Conservation (phyloP, 495 filamentous ascomycete species). For the Mycothermus thermophilus region DNA sequence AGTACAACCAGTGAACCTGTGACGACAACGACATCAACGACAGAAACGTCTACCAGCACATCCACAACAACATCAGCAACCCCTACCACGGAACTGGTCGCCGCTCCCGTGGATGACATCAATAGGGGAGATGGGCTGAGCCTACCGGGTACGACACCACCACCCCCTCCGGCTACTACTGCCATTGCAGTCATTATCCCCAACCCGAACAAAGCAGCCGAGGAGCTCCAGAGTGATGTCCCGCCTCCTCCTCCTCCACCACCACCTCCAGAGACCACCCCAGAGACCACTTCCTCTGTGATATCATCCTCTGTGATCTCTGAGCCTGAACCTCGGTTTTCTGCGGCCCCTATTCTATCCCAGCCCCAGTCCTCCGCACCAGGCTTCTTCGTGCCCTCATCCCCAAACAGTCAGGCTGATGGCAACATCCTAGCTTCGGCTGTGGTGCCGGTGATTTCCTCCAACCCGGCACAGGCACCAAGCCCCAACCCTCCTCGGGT, state of each 20-base stretch:
- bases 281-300: no score
- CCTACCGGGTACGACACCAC: no score
- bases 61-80: not conserved
- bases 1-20: slow-evolving; percentile 4
- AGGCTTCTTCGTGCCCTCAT: no score
- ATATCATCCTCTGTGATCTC: no score
- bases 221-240: slow-evolving; percentile 16
- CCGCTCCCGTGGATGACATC: slow-evolving; percentile 2
- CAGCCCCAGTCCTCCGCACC: no score
- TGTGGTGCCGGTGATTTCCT: slow-evolving; percentile 8
- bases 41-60: not conserved
- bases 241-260: slow-evolving; percentile 20
- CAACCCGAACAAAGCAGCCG: slow-evolving; percentile 4
- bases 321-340: no score
- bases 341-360: no score
- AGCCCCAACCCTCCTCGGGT: slow-evolving; percentile 10
- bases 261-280: slow-evolving; percentile 7
- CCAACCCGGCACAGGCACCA: slow-evolving; percentile 6
- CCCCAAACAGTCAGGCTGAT: slow-evolving; percentile 22
- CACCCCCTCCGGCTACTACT: no score
- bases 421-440: slow-evolving; percentile 18
- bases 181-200: no score
- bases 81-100: slow-evolving; percentile 7
- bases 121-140: no score
- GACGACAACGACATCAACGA: slow-evolving; percentile 8